Conservation (phyloP, 2,329 filamentous ascomycete genomes). For the Chrysosporium queenslandicum region DNA sequence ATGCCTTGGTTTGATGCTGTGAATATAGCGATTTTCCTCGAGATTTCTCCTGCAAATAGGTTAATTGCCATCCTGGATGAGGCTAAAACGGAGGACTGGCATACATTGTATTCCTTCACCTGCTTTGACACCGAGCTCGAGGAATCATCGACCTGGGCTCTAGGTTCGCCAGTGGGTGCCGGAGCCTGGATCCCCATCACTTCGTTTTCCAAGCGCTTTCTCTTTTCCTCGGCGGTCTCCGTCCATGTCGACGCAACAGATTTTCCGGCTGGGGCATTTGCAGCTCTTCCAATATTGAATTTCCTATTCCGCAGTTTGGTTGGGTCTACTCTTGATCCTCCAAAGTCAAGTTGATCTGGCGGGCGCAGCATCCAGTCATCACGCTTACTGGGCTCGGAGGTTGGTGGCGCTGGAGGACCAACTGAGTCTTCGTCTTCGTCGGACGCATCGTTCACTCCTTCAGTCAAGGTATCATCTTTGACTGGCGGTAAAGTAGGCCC, state of each 20-base stretch:
- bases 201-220: conserved; percentile 65
- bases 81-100: conserved; percentile 3
- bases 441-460: background rate
- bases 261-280: conserved; percentile 36
- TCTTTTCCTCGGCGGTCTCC: conserved; percentile 79
- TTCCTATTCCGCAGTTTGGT: conserved; percentile 70
- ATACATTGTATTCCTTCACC: conserved; percentile 19
- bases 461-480: background rate
- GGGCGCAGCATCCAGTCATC: conserved; percentile 77
- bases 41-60: conserved; percentile 14
- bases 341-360: conserved; percentile 44
- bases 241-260: conserved; percentile 56
- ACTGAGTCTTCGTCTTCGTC: conserved; percentile 1
- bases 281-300: conserved; percentile 61
- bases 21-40: conserved; percentile 17
- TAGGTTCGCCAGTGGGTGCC: conserved; percentile 10
- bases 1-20: conserved; percentile 13
- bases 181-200: conserved; percentile 58
- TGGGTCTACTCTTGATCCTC: conserved; percentile 61
- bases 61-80: too few relatives aligned
- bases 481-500: conserved; percentile 25
- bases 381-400: conserved; percentile 47
- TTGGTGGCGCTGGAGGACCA: conserved; percentile 22
- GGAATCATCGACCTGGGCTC: background rate
- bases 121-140: conserved; percentile 13